Evolutionary conservation across 2,329 filamentous ascomycete genomes (phyloP), one percentile per base, ranked within the genome.

Genomic region (Xylariaceae sp.): DNA sequence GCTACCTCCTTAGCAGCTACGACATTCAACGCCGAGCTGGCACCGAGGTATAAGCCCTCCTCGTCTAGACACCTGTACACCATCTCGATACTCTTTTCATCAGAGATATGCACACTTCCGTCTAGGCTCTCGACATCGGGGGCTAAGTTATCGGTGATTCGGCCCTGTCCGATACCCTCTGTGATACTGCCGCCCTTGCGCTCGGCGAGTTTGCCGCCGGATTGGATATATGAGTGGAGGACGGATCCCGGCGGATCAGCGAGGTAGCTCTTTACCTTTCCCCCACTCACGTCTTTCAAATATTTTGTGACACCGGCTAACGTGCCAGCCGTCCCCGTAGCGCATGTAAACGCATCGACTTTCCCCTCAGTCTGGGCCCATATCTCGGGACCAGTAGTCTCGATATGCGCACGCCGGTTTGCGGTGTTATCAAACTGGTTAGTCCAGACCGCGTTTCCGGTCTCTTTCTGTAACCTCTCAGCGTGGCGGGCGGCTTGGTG

Each of bases 341-440:
- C 88, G 72, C 93, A 97, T 2, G 91, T 97, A 66, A 99, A 99
- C 5, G 92, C 94, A 70, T 97, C 91, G 18, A 99, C 74, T 59
- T 86, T 86, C 34, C 94, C 93, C 2, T 69, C 74, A 0, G 94
- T 97, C 78, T 99, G 94, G 28, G 85, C 76, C 94, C 94, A 99
- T 68, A 99, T 96, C 74, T 99, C 94, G 0, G 94, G 94, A 0
- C 94, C 94, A 0, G 94, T 99, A 2, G 93, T 97, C 77, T 97
- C 93, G 62, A 97, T 87, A 70, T 99, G 94, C 44, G 94, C 94
- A 66, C 89, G 86, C 47, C 94, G 82, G 73, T 99, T 99, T 48
- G 94, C 94, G 47, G 81, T 85, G 76, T 99, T 99, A 71, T 99
- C 94, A 74, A 99, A 99, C 75, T 99, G 94, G 73, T 99, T 95